Percentiles rank a stretch among this genome's conserved stretches.
These are phyloP conservation scores for Debaryomyces nepalensis DNA, from an alignment of 1,139 yeast species.

Conservation along the genomic window DNA sequence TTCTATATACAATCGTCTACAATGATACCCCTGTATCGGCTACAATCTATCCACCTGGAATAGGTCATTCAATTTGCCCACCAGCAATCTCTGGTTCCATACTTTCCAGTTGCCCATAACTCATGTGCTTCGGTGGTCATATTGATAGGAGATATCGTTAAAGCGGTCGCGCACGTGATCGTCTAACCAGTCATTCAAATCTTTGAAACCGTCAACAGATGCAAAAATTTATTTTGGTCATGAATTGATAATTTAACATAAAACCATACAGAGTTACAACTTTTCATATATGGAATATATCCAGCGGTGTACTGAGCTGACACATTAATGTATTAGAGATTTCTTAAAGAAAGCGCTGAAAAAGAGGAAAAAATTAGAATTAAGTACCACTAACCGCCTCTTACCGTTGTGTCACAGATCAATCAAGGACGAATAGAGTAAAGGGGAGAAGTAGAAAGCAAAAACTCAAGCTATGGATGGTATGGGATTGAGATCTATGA, in stretches of 20 bases:
- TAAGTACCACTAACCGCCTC: slow-evolving; percentile 5
- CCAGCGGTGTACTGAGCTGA: background rate
- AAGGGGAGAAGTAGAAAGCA: slow-evolving; percentile 6
- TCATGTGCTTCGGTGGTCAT: too few species aligned
- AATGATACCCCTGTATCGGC: too few species aligned
- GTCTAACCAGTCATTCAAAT: slow-evolving; percentile 9
- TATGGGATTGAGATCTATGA: slow-evolving; percentile 6
- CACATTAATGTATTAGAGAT: slow-evolving; percentile 4
- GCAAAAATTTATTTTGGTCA: slow-evolving; percentile 12
- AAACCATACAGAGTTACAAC: background rate
- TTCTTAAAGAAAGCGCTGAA: background rate
- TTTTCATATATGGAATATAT: slow-evolving; percentile 4
- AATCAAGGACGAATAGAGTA: background rate
- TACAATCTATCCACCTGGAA: too few species aligned
- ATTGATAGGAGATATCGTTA: slow-evolving; percentile 1
- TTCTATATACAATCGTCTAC: too few species aligned
- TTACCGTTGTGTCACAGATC: slow-evolving; percentile 5
- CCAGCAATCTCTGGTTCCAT: too few species aligned
- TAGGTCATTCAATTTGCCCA: too few species aligned
- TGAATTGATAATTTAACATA: slow-evolving; percentile 8
- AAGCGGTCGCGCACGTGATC: slow-evolving; percentile 5
- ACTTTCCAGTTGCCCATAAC: too few species aligned
- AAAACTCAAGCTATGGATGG: background rate
- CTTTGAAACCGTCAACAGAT: slow-evolving; percentile 11
- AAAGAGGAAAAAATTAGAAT: background rate